Evolutionary conservation across 73 alveolate species (phyloP).

Genomic region (Blepharisma japonicum): DNA sequence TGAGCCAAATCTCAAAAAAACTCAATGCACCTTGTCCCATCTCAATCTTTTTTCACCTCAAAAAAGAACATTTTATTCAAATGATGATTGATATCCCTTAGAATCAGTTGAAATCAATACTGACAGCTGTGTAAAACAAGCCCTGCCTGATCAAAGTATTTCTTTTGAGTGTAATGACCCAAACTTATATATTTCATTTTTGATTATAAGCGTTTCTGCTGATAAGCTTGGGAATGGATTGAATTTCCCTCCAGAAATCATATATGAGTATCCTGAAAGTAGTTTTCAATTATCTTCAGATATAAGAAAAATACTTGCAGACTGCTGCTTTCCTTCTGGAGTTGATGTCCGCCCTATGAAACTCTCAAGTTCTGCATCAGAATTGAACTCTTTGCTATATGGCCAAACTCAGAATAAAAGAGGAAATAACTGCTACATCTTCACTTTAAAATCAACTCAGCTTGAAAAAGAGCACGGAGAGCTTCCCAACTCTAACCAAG

Average conservation of each 20-base stretch:
- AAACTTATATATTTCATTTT: too few relatives aligned
- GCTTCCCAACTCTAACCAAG: not conserved
- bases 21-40: too few relatives aligned
- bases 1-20: too few relatives aligned
- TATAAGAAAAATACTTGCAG: not conserved
- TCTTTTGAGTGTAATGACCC: too few relatives aligned
- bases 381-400: constrained; percentile 18
- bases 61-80: too few relatives aligned
- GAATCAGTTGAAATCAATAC: too few relatives aligned
- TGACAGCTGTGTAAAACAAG: too few relatives aligned
- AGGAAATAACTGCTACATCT: not conserved
- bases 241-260: not conserved
- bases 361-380: constrained; percentile 26
- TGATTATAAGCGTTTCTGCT: too few relatives aligned
- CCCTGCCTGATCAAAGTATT: too few relatives aligned
- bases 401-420: constrained; percentile 13
- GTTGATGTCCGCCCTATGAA: constrained; percentile 6
- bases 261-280: not conserved
- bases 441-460: constrained; percentile 7
- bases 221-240: too few relatives aligned
- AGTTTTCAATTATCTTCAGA: not conserved
- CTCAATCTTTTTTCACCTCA: too few relatives aligned
- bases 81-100: too few relatives aligned
- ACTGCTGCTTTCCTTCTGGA: constrained; percentile 26
- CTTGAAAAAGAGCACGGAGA: not conserved